A percentile compares a stretch with the other conserved stretches of the same genome.
phyloP scores from a whole-genome alignment of 225 moss, liverwort and hornwort genomes.

The Takakia lepidozioides region DNA sequence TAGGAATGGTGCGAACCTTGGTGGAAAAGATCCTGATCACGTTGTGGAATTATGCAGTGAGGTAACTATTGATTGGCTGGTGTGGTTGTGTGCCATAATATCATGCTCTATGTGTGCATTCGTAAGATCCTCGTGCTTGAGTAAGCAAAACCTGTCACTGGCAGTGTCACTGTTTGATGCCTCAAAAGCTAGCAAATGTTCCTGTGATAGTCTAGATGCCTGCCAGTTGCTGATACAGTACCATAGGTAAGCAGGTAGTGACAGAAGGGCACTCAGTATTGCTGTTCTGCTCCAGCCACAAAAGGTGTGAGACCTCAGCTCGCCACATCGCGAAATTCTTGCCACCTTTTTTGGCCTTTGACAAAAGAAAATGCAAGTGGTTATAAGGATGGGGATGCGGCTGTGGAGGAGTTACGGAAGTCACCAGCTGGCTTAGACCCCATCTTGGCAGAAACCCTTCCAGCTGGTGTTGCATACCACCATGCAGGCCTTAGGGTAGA shows the following conservation, averaged over 20 bases:
- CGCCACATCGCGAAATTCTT: constrained; percentile 80
- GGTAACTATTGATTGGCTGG: too few species aligned
- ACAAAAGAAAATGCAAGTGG: constrained; percentile 31
- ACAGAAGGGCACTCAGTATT: constrained; percentile 89
- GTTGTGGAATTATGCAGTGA: constrained; percentile 92
- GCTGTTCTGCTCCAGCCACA: constrained; percentile 92
- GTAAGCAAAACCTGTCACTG: too few species aligned
- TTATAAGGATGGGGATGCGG: constrained; percentile 47
- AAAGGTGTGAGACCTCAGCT: constrained; percentile 91
- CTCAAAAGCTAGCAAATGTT: too few species aligned
- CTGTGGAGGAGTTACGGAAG: constrained; percentile 66
- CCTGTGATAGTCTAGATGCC: too few species aligned
- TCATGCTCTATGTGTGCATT: too few species aligned
- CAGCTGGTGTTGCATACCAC: constrained; percentile 89
- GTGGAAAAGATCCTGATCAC: constrained; percentile 95
- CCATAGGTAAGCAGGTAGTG: constrained; percentile 65
- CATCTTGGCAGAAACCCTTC: constrained; percentile 65
- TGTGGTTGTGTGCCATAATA: too few species aligned
- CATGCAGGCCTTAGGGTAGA: constrained; percentile 95
- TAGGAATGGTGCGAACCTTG: constrained; percentile 72
- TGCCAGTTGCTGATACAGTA: too few species aligned
- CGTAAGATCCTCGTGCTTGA: too few species aligned
- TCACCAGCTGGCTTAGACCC: constrained; percentile 85
- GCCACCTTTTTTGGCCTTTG: constrained; percentile 28
- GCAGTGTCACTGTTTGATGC: too few species aligned